Evolutionary conservation across 2,329 filamentous ascomycete species (phyloP), one percentile per base, ranked within the genome.

Genomic region (Botryotinia calthae): DNA sequence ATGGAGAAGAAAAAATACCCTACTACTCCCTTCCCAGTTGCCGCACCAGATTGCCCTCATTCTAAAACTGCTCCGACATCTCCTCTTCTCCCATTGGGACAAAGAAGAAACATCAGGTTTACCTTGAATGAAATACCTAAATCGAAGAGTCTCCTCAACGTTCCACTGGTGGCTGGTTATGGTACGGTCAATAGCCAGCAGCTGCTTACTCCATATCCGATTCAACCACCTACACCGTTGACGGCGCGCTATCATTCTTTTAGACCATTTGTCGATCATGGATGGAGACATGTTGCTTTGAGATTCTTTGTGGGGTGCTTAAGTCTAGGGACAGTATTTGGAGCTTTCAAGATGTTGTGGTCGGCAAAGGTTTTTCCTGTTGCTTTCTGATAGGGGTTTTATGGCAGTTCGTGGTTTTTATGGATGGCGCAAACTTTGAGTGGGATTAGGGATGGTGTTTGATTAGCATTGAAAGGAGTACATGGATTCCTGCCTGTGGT

Each of bases 241-340:
- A 71, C 59, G n/a, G 70, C 70, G 22, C 61, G 70, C 5, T 71
- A 71, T 58, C 70, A 65, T 40, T 56, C 44, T 44, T 71, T 71
- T 6, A 54, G 59, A 14, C 70, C 70, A 5, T 71, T 56, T 66
- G 70, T 71, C 9, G 61, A 71, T 65, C 59, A 66, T 44, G 48
- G 61, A 3, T 71, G 70, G 70, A 65, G 8, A n/a, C 18, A 34
- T 1, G 61, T 71, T 14, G 51, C 62, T 16, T 37, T 71, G 48
- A 56, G 51, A 46, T 56, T 71, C 28, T 56, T 58, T 10, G 25
- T n/a, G 25, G 70, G 59, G 12, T 71, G 46, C 40, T 40, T 71
- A 5, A 34, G 70, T 7, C 34, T 71, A 12, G 46, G 59, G 1
- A 31, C 51, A 14, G 48, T 65, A 20, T 28, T 71, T 44, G 28